phyloP scores from a whole-genome alignment of 805 yeast genomes.

The Naumovozyma baii region DNA sequence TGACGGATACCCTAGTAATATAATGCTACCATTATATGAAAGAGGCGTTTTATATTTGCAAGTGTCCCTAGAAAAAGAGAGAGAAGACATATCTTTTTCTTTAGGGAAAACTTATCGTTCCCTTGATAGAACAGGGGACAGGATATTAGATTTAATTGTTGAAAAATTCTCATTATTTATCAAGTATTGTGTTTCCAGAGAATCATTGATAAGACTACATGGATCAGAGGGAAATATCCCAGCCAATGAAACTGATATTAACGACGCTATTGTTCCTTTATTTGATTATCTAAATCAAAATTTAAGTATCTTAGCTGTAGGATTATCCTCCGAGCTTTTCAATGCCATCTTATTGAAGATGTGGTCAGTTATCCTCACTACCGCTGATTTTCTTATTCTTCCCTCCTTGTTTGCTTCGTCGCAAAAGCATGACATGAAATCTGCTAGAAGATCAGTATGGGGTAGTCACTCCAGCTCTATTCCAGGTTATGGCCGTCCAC shows the following conservation, averaged over 20 bases:
- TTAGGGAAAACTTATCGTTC: slow-evolving; percentile 68
- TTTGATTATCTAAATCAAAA: slow-evolving; percentile 67
- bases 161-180: slow-evolving; percentile 63
- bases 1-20: slow-evolving; percentile 58
- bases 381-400: slow-evolving; percentile 61
- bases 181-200: slow-evolving; percentile 45
- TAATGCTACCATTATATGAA: slow-evolving; percentile 49
- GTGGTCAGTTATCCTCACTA: slow-evolving; percentile 64
- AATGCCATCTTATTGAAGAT: slow-evolving; percentile 63
- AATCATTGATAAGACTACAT: slow-evolving; percentile 47
- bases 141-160: slow-evolving; percentile 59
- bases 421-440: slow-evolving; percentile 20
- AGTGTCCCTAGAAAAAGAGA: slow-evolving; percentile 69
- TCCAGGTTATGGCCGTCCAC: slow-evolving; percentile 44
- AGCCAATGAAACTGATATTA: slow-evolving; percentile 41
- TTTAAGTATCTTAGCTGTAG: slow-evolving; percentile 51
- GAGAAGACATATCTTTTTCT: slow-evolving; percentile 69
- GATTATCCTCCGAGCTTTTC: slow-evolving; percentile 45
- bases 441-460: slow-evolving; percentile 30
- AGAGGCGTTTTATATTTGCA: slow-evolving; percentile 61
- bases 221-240: slow-evolving; percentile 38
- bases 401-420: slow-evolving; percentile 52
- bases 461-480: slow-evolving; percentile 18
- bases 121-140: slow-evolving; percentile 52
- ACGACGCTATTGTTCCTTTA: slow-evolving; percentile 61